Evolutionary conservation across 768 basidiomycete species (phyloP).

Genomic region (Rhodosporidiobolus odoratus): DNA sequence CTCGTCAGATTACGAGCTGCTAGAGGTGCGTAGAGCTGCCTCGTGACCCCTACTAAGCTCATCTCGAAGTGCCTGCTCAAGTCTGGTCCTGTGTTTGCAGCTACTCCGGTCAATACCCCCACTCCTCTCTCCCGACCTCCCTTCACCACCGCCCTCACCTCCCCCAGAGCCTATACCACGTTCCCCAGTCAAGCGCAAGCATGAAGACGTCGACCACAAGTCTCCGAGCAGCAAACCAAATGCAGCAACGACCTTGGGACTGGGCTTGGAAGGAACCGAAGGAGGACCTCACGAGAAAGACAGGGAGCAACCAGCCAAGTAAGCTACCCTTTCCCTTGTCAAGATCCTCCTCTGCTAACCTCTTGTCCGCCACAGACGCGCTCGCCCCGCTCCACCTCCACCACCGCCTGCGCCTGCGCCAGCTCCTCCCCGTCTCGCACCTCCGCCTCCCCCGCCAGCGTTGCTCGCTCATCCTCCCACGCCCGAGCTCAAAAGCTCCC

Average conservation of each 20-base stretch:
- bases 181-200: not conserved
- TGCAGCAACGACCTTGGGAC: not conserved
- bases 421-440: conserved; percentile 48
- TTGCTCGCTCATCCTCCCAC: conserved; percentile 45
- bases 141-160: conserved; percentile 20
- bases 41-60: too few species aligned
- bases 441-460: conserved; percentile 50
- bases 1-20: too few species aligned
- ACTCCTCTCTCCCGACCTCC: conserved; percentile 25
- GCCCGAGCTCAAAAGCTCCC: conserved; percentile 41
- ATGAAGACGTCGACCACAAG: not conserved
- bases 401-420: conserved; percentile 17
- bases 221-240: not conserved
- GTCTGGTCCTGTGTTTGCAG: too few species aligned
- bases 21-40: too few species aligned
- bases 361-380: conserved; percentile 47
- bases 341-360: not conserved
- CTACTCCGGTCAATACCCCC: conserved; percentile 21
- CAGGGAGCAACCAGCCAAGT: not conserved
- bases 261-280: not conserved
- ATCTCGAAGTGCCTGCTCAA: too few species aligned
- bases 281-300: too few species aligned
- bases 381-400: conserved; percentile 39
- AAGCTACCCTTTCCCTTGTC: not conserved
- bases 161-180: not conserved